Conservation (phyloP, 2,329 filamentous ascomycete genomes). For the Fusarium tuaranense region DNA sequence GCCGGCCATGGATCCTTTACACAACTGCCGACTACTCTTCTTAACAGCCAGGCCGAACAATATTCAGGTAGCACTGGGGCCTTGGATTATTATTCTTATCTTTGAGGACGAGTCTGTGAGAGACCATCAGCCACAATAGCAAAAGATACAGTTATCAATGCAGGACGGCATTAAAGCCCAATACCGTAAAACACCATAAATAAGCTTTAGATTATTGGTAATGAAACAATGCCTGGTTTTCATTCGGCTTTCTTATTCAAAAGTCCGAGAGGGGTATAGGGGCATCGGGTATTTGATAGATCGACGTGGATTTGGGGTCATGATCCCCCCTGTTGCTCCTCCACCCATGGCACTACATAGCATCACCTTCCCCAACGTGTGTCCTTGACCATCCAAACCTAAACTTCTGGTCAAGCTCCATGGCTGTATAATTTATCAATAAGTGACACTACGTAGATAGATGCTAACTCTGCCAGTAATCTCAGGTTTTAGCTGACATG, state of each 20-base stretch:
- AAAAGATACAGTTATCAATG: too few species aligned
- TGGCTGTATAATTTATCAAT: too few species aligned
- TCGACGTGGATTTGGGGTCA: too few species aligned
- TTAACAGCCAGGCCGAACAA: not conserved
- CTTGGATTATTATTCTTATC: not conserved
- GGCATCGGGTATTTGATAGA: not conserved
- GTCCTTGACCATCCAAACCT: rapidly evolving
- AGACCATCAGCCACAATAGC: too few species aligned
- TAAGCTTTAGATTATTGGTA: not conserved
- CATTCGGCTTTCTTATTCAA: not conserved
- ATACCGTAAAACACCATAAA: too few species aligned
- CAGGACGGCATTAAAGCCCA: too few species aligned
- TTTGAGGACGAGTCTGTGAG: too few species aligned
- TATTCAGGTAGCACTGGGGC: not conserved
- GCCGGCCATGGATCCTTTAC: not conserved
- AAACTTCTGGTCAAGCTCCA: not conserved
- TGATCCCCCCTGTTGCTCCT: not conserved
- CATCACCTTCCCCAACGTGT: not conserved
- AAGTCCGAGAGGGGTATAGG: not conserved
- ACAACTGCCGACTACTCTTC: not conserved
- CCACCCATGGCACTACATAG: not conserved
- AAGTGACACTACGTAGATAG: too few species aligned
- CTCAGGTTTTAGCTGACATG: too few species aligned
- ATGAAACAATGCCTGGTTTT: not conserved
- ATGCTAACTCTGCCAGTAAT: too few species aligned